Base-by-base conservation (phyloP, 306 rosid genomes). In the Castanospermum australe region DNA sequence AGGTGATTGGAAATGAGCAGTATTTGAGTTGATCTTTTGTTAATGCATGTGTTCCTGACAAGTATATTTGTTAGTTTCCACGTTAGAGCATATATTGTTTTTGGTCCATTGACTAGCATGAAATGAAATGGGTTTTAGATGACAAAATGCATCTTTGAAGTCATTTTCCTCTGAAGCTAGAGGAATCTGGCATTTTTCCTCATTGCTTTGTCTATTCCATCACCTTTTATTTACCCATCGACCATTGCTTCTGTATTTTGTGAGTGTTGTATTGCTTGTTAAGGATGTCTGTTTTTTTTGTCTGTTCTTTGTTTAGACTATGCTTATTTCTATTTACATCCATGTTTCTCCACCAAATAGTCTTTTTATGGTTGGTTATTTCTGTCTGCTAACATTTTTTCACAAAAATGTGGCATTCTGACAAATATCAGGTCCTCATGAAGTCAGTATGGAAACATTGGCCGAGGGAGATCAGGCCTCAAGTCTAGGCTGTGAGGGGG, bases 401-500 rank as follows among this genome's bases (percentile, higher is more conserved):
- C 13, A 32, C 38, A 22, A 51, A 55, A 73, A n/a, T 39, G 24
- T 60, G 61, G 18, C 33, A 14, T 67, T 52, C 67, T 81, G 65
- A 68, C 6, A 41, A 68, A 55, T 79, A 77, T 67, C 79, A 83
- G 90, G 81, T 73, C 38, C 45, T 22, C 33, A 15, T 51, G 77
- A 74, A 65, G 85, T 73, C 35, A 57, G 67, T 32, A 15, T 35
- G 13, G 81, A 83, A 67, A 78, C 24, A 36, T 28, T 75, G 78
- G 61, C 86, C 4, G 87, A 82, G 57, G 84, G 38, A 78, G 74
- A 76, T 87, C 80, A 62, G 63, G 64, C 75, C 67, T 55, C 84
- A 24, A 32, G 79, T 74, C 71, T 39, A 18, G 74, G 78, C 8
- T 48, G 14, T 35, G 79, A 82, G 55, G 73, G 44, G 71, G 84